Conservation (phyloP, 106 monocot genomes). For the Xerophyta viscosa region DNA sequence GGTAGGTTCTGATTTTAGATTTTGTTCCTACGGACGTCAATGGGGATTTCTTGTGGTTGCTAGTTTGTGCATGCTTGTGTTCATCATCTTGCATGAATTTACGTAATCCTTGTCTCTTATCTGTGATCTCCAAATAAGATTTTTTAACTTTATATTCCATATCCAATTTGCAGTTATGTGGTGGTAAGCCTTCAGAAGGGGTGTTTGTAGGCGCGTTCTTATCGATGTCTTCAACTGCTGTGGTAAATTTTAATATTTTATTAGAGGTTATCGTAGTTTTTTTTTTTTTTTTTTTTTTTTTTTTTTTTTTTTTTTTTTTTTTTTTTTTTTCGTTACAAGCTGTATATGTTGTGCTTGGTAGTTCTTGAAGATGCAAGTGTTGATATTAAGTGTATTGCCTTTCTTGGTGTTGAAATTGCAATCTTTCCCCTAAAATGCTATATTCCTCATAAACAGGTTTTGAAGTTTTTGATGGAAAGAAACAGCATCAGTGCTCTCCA, state of each 20-base stretch:
- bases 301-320: not conserved
- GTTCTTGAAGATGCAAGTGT: too few relatives aligned
- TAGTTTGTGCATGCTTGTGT: not conserved
- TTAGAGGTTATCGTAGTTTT: not conserved
- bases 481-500: constrained; percentile 83
- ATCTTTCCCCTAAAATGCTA: too few relatives aligned
- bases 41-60: not conserved
- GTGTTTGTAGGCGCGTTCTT: constrained; percentile 83
- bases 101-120: too few relatives aligned
- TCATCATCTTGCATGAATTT: not conserved
- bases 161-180: constrained; percentile 88
- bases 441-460: constrained; percentile 40
- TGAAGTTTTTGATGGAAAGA: constrained; percentile 97
- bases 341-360: too few relatives aligned
- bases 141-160: constrained; percentile 5
- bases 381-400: too few relatives aligned
- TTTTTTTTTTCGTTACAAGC: too few relatives aligned
- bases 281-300: not conserved
- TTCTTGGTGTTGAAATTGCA: too few relatives aligned
- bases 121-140: not conserved
- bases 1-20: constrained; percentile 29
- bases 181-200: constrained; percentile 81
- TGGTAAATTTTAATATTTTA: constrained; percentile 42
- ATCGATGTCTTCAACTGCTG: constrained; percentile 98
- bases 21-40: too few relatives aligned